phyloP scores from a whole-genome alignment of 192 early-diverging fungal genomes.

The Podila clonocystis region DNA sequence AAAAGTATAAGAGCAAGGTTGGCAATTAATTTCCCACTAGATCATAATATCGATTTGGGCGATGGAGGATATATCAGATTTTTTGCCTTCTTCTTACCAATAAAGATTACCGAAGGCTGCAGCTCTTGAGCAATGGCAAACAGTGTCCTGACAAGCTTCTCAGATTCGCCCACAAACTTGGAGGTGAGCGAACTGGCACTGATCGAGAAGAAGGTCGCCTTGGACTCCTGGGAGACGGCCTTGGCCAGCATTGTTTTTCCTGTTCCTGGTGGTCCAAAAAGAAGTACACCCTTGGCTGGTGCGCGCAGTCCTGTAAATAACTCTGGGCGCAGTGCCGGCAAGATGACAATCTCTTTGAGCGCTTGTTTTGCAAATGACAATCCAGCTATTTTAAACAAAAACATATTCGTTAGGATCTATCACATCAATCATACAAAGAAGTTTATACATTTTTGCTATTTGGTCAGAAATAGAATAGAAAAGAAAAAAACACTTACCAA shows the following conservation, averaged over 20 bases:
- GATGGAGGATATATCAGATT: too few species aligned
- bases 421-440: too few species aligned
- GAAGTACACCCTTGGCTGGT: conserved; percentile 88
- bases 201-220: conserved; percentile 89
- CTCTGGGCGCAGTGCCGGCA: conserved; percentile 75
- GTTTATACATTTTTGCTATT: too few species aligned
- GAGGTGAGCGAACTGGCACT: conserved; percentile 88
- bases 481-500: conserved; percentile 14
- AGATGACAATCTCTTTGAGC: conserved; percentile 80
- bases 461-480: too few species aligned
- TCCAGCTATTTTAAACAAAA: conserved; percentile 66
- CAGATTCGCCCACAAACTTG: conserved; percentile 89
- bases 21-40: too few species aligned
- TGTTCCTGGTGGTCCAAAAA: conserved; percentile 93
- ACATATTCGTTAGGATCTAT: too few species aligned
- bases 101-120: conserved; percentile 87
- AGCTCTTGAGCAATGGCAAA: conserved; percentile 86
- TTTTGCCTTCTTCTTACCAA: conserved; percentile 65
- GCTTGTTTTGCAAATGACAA: conserved; percentile 79
- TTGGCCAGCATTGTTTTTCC: conserved; percentile 81
- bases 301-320: conserved; percentile 69
- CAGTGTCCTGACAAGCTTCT: conserved; percentile 86
- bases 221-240: conserved; percentile 60
- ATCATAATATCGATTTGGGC: too few species aligned
- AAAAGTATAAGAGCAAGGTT: neutral